A percentile compares a stretch with the other conserved stretches of the same genome.
phyloP scores from a whole-genome alignment of 2,329 filamentous ascomycete genomes.

The Teratosphaeria pseudoeucalypti region DNA sequence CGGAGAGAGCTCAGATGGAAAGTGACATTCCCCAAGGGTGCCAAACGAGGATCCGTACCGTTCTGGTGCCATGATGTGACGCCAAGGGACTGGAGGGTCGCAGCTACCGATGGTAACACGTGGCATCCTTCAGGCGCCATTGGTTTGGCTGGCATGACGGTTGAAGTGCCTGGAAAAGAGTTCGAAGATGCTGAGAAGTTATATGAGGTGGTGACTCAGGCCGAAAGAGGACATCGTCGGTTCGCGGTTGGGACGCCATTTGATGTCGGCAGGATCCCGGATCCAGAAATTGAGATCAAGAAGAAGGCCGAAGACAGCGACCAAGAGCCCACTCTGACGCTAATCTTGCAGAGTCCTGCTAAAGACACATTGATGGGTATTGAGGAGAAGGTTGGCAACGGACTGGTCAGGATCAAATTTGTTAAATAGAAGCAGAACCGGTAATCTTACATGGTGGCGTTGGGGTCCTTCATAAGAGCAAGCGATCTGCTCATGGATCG shows the following conservation, averaged over 20 bases:
- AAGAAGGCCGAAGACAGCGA: not conserved
- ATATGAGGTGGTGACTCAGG: not conserved
- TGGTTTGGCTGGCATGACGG: conserved; percentile 39
- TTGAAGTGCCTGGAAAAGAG: not conserved
- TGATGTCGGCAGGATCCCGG: not conserved
- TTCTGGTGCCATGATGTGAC: conserved; percentile 60
- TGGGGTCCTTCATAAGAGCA: not conserved
- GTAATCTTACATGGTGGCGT: not conserved
- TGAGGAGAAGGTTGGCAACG: conserved; percentile 1
- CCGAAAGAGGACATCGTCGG: not conserved
- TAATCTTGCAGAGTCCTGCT: conserved; percentile 1
- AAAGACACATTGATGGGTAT: not conserved
- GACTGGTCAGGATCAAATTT: conserved; percentile 2
- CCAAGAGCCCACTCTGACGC: not conserved
- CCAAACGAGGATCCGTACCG: conserved; percentile 43
- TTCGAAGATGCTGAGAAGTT: conserved; percentile 1
- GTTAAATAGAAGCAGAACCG: not conserved
- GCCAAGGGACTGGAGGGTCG: conserved; percentile 45
- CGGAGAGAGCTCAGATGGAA: conserved; percentile 50
- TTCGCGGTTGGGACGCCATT: conserved; percentile 2
- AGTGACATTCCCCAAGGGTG: conserved; percentile 39
- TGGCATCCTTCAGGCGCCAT: conserved; percentile 43
- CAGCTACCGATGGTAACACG: conserved; percentile 29
- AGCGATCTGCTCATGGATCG: not conserved
- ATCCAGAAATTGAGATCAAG: not conserved